These are phyloP conservation scores for Lepiota subincarnata DNA, from an alignment of 768 basidiomycete genomes.

Conservation along the genomic window DNA sequence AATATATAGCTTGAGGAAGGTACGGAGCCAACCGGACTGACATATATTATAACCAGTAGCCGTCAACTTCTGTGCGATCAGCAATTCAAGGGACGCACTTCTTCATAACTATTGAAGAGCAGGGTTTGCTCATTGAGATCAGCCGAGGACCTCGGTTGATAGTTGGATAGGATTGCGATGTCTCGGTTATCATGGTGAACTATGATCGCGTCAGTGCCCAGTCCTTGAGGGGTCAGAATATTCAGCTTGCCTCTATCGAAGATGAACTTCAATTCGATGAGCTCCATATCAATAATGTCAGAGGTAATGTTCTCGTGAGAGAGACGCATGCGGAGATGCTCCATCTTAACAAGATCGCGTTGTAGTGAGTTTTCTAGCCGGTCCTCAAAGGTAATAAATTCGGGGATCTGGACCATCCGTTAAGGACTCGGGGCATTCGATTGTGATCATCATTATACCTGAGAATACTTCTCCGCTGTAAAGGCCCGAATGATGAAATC, in stretches of 20 bases:
- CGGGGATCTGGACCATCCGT: slow-evolving; percentile 55
- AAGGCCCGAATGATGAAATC: slow-evolving; percentile 82
- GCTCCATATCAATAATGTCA: slow-evolving; percentile 76
- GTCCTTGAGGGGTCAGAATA: neutral
- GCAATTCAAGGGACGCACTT: slow-evolving; percentile 40
- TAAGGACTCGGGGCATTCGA: neutral
- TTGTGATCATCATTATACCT: neutral
- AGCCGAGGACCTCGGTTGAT: slow-evolving; percentile 56
- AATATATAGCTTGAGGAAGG: slow-evolving; percentile 76
- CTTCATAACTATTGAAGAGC: slow-evolving; percentile 58
- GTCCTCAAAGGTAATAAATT: slow-evolving; percentile 80
- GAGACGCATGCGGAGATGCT: slow-evolving; percentile 81
- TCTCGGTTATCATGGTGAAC: slow-evolving; percentile 87
- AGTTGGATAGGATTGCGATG: slow-evolving; percentile 70
- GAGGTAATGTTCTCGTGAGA: slow-evolving; percentile 67
- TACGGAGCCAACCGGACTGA: slow-evolving; percentile 68
- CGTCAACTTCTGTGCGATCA: neutral
- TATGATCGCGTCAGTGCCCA: slow-evolving; percentile 23
- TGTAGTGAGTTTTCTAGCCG: slow-evolving; percentile 81
- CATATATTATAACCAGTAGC: neutral
- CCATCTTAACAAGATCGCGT: slow-evolving; percentile 76
- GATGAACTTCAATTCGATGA: slow-evolving; percentile 80
- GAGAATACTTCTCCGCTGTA: slow-evolving; percentile 57
- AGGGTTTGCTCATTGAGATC: slow-evolving; percentile 65
- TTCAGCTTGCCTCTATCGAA: slow-evolving; percentile 63